Base-by-base conservation (phyloP, 306 rosid species). In the Parietaria judaica region DNA sequence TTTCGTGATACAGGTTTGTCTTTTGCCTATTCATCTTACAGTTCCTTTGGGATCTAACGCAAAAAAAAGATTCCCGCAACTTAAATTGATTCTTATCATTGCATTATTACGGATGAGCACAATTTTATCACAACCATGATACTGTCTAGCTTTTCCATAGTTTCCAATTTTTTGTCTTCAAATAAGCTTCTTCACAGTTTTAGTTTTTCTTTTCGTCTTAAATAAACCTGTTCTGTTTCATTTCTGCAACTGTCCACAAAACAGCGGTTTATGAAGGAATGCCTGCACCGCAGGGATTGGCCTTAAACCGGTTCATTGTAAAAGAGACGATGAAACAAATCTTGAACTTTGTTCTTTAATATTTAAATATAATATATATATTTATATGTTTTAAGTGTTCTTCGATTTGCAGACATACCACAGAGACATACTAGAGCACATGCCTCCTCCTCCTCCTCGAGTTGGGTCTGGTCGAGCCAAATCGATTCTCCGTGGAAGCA, bases 1-100 rank as follows among this genome's bases (percentile, higher is more conserved):
- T 78, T 92, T 92, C 71, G 99, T 92, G 64, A 74, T 84, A 61
- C 96, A 88, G 95, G 96, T 92, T 61, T 77, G 64, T 44, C 67
- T 60, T 51, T 61, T 68, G 70, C 16, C 23, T 14, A 17, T 23
- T 15, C 37, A 47, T 38, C 37, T 35, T 56, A 8, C 59, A n/a
- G 31, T 51, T 11, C 60, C 45, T 41, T 41, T 5, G 45, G 9
- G 9, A 41, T 41, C 45, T 41, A 41, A 41, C 3, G 9, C 45
- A 5, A 41, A 39, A 39, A 5, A 41, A 23, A 23, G 31, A 23
- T 23, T 23, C 31, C 31, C 31, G 31, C 31, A 23, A 23, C 2
- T 23, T 23, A 23, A 23, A 23, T 23, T 23, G 31, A 23, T 23
- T 2, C 2, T 23, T 23, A 23, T 23, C 2, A 23, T 23, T 23